Evolutionary conservation across 345 rosid species (phyloP), one percentile per base, ranked within the genome.

Genomic region (Citrus inodora): DNA sequence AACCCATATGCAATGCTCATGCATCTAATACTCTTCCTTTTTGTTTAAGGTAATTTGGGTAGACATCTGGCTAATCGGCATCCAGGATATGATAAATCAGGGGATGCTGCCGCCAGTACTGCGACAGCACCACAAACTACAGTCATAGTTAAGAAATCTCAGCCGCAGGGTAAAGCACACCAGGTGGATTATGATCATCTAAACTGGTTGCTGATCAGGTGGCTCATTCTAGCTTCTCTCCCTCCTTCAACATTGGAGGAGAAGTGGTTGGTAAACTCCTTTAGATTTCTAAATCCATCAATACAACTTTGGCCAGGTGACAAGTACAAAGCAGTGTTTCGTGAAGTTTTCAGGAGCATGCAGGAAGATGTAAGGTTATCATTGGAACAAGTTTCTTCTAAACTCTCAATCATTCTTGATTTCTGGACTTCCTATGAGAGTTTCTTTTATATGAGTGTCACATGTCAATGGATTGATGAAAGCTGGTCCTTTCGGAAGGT

Each of bases 311-410:
- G 98, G 98, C 77, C 95, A 1, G 88, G 89, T 71, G 90, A 87
- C 35, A 91, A 84, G 73, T 93, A 92, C 85, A 93, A 83, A 83
- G 88, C 85, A 10, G 88, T 90, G 16, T 80, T 93, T 56, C 84
- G 73, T 21, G 98, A 91, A 83, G 92, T 95, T 80, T 95, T 92
- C 86, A 89, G 91, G 88, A 91, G 98, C 86, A 95, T 95, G 99
- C 89, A 83, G 73, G 98, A 83, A 87, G 98, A 93, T 81, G 92
- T 95, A 22, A 87, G 83, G 85, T 80, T 76, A 67, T 80, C 87
- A 69, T 70, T 95, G 83, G 94, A 92, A 72, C 93, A 88, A 78
- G 88, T 87, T 80, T 86, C 90, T 22, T 95, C 98, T 69, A 95
- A 91, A 86, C 86, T 95, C 70, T 91, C 98, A 1, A 37, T 95